Evolutionary conservation across 305 asterid genomes (phyloP).

Genomic region (Caryopteris hybrid): DNA sequence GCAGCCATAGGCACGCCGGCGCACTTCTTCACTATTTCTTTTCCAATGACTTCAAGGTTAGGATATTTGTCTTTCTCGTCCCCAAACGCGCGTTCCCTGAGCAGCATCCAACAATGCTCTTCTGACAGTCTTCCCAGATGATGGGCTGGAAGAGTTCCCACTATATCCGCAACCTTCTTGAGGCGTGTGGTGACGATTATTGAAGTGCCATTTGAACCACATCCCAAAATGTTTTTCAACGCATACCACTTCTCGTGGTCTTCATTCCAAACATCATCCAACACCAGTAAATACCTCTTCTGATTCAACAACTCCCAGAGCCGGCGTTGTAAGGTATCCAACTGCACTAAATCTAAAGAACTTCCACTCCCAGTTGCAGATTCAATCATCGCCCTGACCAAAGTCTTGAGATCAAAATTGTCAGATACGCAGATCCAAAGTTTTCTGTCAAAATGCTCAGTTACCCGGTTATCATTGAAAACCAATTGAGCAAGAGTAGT

Average conservation of each 20-base stretch:
- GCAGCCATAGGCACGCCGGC: constrained; percentile 27
- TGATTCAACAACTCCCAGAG: not conserved
- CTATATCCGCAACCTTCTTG: constrained; percentile 1
- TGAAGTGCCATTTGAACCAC: constrained; percentile 19
- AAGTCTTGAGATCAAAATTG: not conserved
- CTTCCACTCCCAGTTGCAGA: not conserved
- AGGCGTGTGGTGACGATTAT: constrained; percentile 21
- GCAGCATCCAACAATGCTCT: constrained; percentile 11
- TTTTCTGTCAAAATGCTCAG: not conserved
- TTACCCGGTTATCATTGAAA: not conserved
- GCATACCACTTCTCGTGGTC: constrained; percentile 6
- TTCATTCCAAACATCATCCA: constrained; percentile 16
- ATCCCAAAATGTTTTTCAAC: not conserved
- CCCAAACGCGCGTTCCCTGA: not conserved
- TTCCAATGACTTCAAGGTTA: not conserved
- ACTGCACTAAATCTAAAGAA: not conserved
- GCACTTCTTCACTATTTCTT: not conserved
- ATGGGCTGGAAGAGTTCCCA: constrained; percentile 6
- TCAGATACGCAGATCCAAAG: not conserved
- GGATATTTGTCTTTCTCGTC: not conserved
- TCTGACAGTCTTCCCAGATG: not conserved
- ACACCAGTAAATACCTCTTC: constrained; percentile 13
- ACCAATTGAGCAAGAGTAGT: not conserved
- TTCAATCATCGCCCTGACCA: not conserved
- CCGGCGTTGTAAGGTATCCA: not conserved